Evolutionary conservation across 2,329 filamentous ascomycete genomes (phyloP), one percentile per base, ranked within the genome.

Genomic region (Aspergillus fumigatiaffinis): DNA sequence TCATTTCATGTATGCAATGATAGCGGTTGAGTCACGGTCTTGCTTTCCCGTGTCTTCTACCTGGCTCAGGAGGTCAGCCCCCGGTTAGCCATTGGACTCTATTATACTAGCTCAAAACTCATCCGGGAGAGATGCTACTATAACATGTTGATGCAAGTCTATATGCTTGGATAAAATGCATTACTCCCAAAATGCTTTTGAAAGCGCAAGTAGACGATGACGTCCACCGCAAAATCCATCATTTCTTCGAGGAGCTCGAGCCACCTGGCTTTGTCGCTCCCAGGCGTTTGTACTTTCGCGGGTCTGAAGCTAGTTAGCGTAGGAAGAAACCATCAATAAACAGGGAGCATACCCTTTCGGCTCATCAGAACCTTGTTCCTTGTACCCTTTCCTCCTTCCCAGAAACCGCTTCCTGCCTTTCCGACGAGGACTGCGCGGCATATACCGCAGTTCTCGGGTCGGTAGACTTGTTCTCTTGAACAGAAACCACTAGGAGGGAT

Each of bases 311-410:
- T 4, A 1, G 41, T 63, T 56, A 67, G 58, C 25, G 50, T 25
- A 32, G 17, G 50, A n/a, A 42, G 14, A 48, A 4, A 28, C n/a
- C 23, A n/a, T n/a, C 48, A 50, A 41, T 26, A 8, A 17, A 25
- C 32, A 23, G 57, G 6, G 14, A 28, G 60, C 69, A 47, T 70
- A 78, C 78, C 79, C 74, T 91, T 91, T 58, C 86, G 80, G 66
- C 85, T 89, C 90, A 92, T 92, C 66, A 81, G 76, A 32, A 75
- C 76, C 72, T 80, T 84, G 69, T 92, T 88, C 59, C 90, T 79
- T n/a, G 89, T 92, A 1, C 89, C 89, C 71, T 89, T 91, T 1
- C 91, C 91, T 10, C 91, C 91, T 77, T 95, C 91, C 91, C 91
- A 95, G 74, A 92, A 95, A 0, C 91, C 91, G 47, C 78, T 78